These are phyloP conservation scores for Malassezia slooffiae DNA, from an alignment of 1,284 basidiomycete genomes.

Conservation along the genomic window DNA sequence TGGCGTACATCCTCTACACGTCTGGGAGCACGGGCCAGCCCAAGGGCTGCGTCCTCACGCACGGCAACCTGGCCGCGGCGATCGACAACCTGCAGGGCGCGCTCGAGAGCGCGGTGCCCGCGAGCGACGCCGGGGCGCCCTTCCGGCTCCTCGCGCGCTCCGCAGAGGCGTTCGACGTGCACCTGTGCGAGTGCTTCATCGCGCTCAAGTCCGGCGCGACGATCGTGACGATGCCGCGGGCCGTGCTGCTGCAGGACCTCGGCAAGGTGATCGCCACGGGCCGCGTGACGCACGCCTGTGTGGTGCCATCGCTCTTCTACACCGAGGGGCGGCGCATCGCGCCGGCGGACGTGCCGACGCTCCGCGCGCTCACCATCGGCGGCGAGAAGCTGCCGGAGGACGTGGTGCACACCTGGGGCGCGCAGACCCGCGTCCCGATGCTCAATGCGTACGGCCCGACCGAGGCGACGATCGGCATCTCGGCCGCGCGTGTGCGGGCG, in stretches of 20 bases:
- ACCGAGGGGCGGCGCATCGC: constrained; percentile 25
- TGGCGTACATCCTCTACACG: constrained; percentile 41
- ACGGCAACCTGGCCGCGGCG: constrained; percentile 28
- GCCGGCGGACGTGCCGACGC: constrained; percentile 26
- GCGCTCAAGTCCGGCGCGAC: constrained; percentile 37
- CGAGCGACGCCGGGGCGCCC: constrained; percentile 21
- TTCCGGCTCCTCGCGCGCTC: constrained; percentile 43
- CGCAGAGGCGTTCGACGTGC: constrained; percentile 44
- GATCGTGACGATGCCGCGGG: constrained; percentile 36
- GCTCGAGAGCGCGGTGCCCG: constrained; percentile 25
- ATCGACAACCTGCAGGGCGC: constrained; percentile 25
- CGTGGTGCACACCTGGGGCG: constrained; percentile 30
- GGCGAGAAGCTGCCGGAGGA: constrained; percentile 35
- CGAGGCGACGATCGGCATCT: constrained; percentile 41
- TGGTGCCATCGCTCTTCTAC: constrained; percentile 43
- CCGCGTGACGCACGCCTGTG: constrained; percentile 37
- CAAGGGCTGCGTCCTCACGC: constrained; percentile 35
- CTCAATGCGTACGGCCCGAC: constrained; percentile 44
- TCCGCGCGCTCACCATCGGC: constrained; percentile 35
- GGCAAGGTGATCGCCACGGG: constrained; percentile 28
- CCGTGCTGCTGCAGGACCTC: constrained; percentile 33
- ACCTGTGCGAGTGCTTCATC: constrained; percentile 42
- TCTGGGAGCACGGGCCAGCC: constrained; percentile 40
- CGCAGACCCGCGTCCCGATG: constrained; percentile 18
- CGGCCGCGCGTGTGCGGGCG: constrained; percentile 26